A percentile compares a stretch with the other conserved stretches of the same genome.
Evolutionary conservation across 2,329 filamentous ascomycete genomes (phyloP).

Genomic region (Pseudogymnoascus sp.): DNA sequence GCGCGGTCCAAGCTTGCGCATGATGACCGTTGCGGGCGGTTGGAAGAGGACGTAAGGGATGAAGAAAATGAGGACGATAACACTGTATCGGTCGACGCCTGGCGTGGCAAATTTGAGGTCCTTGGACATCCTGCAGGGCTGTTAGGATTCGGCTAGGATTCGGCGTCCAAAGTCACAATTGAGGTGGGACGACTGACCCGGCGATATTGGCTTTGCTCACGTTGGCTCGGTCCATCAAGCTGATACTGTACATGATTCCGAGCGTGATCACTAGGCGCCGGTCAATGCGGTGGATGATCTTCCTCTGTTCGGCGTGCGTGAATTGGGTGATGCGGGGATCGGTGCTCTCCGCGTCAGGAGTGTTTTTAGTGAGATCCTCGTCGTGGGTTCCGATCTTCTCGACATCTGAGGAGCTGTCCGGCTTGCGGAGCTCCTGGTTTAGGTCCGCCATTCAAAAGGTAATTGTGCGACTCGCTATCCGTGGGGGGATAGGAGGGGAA

Average conservation of each 20-base stretch:
- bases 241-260: constrained; percentile 65
- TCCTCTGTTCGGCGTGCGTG: constrained; percentile 54
- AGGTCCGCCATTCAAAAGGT: neutral
- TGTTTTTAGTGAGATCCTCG: neutral
- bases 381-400: neutral
- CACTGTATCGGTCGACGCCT: neutral
- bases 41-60: neutral
- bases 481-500: neutral
- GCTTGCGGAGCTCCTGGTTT: neutral
- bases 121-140: constrained; percentile 16
- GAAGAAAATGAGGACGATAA: neutral
- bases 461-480: neutral
- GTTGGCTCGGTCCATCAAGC: constrained; percentile 74
- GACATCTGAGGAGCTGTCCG: neutral
- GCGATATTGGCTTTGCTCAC: constrained; percentile 67
- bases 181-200: constrained; percentile 34
- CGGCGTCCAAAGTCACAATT: neutral
- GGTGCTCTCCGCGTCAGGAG: neutral
- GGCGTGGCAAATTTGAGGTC: constrained; percentile 19
- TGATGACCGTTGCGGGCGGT: neutral
- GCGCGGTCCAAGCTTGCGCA: neutral
- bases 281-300: constrained; percentile 65
- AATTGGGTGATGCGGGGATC: constrained; percentile 31
- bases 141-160: neutral
- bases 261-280: constrained; percentile 54